These are phyloP conservation scores for Gloeopeniophorella convolvens DNA, from an alignment of 768 basidiomycete species.

Conservation along the genomic window DNA sequence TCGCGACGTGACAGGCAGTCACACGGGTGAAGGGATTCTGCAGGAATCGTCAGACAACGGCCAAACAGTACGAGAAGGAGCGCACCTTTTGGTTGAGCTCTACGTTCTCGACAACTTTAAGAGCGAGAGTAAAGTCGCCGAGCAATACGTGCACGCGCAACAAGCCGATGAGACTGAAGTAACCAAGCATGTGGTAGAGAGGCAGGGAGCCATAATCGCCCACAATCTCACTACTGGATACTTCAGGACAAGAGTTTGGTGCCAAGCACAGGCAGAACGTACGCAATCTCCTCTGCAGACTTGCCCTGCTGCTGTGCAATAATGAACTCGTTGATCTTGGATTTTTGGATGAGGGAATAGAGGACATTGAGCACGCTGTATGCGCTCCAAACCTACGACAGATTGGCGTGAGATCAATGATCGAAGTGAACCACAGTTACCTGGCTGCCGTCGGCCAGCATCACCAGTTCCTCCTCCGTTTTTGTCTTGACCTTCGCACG, in stretches of 20 bases:
- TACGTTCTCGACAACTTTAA: slow-evolving; percentile 92
- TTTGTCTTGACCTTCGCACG: slow-evolving; percentile 78
- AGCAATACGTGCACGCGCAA: slow-evolving; percentile 93
- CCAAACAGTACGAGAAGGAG: background rate
- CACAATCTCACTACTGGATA: slow-evolving; percentile 60
- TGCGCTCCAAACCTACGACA: slow-evolving; percentile 85
- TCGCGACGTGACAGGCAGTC: slow-evolving; percentile 93
- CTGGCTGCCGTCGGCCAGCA: slow-evolving; percentile 73
- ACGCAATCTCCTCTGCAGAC: slow-evolving; percentile 79
- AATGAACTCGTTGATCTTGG: slow-evolving; percentile 90
- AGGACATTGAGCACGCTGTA: slow-evolving; percentile 98
- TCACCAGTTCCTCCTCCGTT: slow-evolving; percentile 79
- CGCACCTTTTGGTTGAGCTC: slow-evolving; percentile 83
- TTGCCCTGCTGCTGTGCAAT: slow-evolving; percentile 75
- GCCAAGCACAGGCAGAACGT: slow-evolving; percentile 27
- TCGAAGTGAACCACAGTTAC: slow-evolving; percentile 24
- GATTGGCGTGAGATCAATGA: background rate
- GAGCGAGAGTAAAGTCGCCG: slow-evolving; percentile 90
- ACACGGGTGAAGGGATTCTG: slow-evolving; percentile 87
- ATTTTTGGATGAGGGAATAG: slow-evolving; percentile 98
- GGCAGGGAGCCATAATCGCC: slow-evolving; percentile 90
- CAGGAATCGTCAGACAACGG: background rate
- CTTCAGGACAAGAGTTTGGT: background rate
- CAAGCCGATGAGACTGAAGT: slow-evolving; percentile 94
- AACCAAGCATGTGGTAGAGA: slow-evolving; percentile 91